Evolutionary conservation across 495 filamentous ascomycete genomes (phyloP).

Genomic region (Thermothielavioides terrestris): DNA sequence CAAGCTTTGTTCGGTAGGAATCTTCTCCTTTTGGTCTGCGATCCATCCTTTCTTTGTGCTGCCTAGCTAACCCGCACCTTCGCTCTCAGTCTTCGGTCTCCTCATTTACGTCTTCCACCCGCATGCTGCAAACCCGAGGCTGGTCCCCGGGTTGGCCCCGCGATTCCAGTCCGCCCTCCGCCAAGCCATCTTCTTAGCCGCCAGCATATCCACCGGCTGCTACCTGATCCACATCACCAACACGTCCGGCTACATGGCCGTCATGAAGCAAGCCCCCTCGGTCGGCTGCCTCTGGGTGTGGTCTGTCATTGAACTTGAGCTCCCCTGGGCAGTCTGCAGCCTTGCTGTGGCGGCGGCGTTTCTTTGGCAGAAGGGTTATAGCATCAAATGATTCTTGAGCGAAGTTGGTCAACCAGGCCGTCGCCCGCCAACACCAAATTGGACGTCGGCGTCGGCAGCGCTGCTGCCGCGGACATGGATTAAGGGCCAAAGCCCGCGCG

Average conservation of each 20-base stretch:
- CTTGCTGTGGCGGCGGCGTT: constrained; percentile 52
- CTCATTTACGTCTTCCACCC: constrained; percentile 54
- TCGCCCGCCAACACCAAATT: too few relatives aligned
- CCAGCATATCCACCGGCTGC: constrained; percentile 52
- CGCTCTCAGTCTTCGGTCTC: constrained; percentile 48
- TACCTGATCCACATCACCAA: constrained; percentile 79
- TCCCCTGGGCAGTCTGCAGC: constrained; percentile 55
- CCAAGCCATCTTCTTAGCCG: constrained; percentile 53
- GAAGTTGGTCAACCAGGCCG: background rate
- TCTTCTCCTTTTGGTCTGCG: background rate
- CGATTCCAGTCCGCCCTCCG: constrained; percentile 40
- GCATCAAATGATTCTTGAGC: constrained; percentile 19
- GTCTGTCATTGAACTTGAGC: constrained; percentile 80
- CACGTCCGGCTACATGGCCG: constrained; percentile 64
- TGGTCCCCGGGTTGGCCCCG: constrained; percentile 37
- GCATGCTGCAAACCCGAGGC: constrained; percentile 33
- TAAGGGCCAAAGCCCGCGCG: too few relatives aligned
- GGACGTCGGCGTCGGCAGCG: too few relatives aligned
- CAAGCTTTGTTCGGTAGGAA: constrained; percentile 46
- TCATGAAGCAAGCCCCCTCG: constrained; percentile 87
- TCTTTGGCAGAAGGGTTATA: constrained; percentile 66
- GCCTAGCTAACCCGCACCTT: background rate
- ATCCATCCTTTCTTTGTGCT: background rate
- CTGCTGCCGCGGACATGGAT: too few relatives aligned
- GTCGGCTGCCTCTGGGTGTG: constrained; percentile 92